Evolutionary conservation across 176 grass and related monocot genomes (phyloP), one percentile per base, ranked within the genome.

Genomic region (Bolboschoenus planiculmis): DNA sequence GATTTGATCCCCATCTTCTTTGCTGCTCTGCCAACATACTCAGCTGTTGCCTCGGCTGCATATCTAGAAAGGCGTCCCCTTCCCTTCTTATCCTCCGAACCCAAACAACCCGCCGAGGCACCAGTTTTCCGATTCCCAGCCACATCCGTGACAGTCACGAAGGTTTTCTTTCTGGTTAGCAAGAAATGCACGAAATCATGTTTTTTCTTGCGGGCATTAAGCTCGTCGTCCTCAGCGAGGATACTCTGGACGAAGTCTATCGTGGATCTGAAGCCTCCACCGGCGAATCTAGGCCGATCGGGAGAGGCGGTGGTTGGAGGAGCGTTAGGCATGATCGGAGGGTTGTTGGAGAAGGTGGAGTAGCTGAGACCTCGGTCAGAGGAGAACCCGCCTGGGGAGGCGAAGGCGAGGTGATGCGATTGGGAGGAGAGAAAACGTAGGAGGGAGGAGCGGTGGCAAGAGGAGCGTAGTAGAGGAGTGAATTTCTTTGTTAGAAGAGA

Each of bases 1-100:
- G 78, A 81, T 43, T 81, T 61, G 54, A 81, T 14, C 54, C 78
- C 78, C 78, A 81, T 61, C 53, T 81, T 81, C 39, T 20, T 81
- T 0, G 54, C 54, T 0, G 53, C 56, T 44, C 78, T 57, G n/a
- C 78, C 78, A 4, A 81, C 78, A 29, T 81, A 31, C 54, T 81
- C 78, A 21, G 78, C 78, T 4, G 78, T 81, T 21, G 78, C 15
- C 78, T 59, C 51, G 1, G 78, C 54, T 0, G 78, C 53, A 44
- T 81, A 81, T 7, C 78, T 37, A 13, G 78, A 81, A 15, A 14
- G 55, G 0, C 78, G 78, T 15, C 56, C 53, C 29, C 39, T 39
- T 44, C 78, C 78, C 33, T 62, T 76, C 44, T 18, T 51, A 50
- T 76, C 72, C 72, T 31, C 44, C 13, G 72, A 50, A 1, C 72